A percentile compares a stretch with the other conserved stretches of the same genome.
These are phyloP conservation scores for Mycena rebaudengoi DNA, from an alignment of 768 basidiomycete species.

Conservation along the genomic window DNA sequence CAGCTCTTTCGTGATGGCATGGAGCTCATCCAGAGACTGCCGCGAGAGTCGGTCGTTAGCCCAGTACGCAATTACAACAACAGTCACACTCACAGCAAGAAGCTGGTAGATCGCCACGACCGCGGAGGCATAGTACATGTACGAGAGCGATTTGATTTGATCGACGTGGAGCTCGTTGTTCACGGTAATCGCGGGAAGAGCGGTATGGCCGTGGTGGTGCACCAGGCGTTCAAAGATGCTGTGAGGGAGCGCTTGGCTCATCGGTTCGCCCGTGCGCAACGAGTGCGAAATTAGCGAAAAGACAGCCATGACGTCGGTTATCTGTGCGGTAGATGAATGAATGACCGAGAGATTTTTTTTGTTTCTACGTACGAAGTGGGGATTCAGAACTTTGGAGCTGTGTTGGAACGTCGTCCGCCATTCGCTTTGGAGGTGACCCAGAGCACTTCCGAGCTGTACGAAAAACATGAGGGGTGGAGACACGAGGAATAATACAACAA, in stretches of 20 bases:
- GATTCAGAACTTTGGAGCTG: slow-evolving; percentile 59
- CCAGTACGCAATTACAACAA: neutral
- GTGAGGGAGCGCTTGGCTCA: slow-evolving; percentile 51
- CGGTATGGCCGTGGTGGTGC: slow-evolving; percentile 45
- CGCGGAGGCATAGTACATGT: slow-evolving; percentile 50
- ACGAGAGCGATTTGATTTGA: slow-evolving; percentile 36
- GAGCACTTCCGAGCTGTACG: slow-evolving; percentile 48
- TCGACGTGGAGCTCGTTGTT: slow-evolving; percentile 27
- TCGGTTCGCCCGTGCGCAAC: slow-evolving; percentile 52
- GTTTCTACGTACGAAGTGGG: slow-evolving; percentile 54
- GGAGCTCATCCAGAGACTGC: slow-evolving; percentile 48
- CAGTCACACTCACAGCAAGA: slow-evolving; percentile 35
- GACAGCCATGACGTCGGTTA: slow-evolving; percentile 51
- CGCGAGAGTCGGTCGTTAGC: too few species aligned
- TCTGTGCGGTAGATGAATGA: slow-evolving; percentile 28
- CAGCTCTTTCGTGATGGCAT: slow-evolving; percentile 42
- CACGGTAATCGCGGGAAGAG: neutral
- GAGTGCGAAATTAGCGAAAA: slow-evolving; percentile 54
- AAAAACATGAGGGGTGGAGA: neutral
- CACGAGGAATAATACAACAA: neutral
- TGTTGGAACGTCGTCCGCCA: slow-evolving; percentile 52
- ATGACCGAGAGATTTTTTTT: slow-evolving; percentile 21
- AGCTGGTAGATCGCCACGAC: slow-evolving; percentile 49
- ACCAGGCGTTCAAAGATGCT: slow-evolving; percentile 54
- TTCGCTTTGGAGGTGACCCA: slow-evolving; percentile 49